These are phyloP conservation scores for Quercus engelmannii DNA, from an alignment of 306 rosid species.

Conservation along the genomic window DNA sequence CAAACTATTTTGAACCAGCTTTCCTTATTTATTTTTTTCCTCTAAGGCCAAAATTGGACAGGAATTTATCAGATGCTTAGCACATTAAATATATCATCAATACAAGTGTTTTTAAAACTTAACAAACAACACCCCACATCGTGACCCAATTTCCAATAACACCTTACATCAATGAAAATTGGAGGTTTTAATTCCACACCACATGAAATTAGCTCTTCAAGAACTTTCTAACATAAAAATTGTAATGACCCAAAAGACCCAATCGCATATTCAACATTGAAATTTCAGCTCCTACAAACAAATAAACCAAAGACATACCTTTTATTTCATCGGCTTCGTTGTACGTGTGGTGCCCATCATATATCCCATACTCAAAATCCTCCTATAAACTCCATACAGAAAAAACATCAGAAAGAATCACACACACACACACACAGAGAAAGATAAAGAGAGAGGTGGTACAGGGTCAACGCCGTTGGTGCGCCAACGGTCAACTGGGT, in stretches of 20 bases:
- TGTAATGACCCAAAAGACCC: background rate
- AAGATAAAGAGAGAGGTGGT: background rate
- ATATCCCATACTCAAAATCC: constrained; percentile 70
- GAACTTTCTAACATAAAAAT: background rate
- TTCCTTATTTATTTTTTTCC: background rate
- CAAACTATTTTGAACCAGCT: background rate
- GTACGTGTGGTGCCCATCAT: constrained; percentile 85
- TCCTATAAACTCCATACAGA: constrained; percentile 42
- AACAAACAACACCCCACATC: background rate
- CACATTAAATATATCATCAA: background rate
- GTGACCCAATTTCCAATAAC: background rate
- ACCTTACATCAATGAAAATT: background rate
- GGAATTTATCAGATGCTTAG: too few relatives aligned
- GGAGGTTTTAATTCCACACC: background rate
- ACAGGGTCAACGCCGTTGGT: constrained; percentile 62
- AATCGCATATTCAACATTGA: background rate
- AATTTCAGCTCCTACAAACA: background rate
- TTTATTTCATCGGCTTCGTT: constrained; percentile 50
- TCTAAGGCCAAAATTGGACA: background rate
- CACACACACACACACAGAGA: background rate
- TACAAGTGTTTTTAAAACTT: background rate
- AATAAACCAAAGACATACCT: constrained; percentile 25
- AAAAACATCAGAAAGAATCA: constrained; percentile 1
- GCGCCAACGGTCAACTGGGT: constrained; percentile 55
- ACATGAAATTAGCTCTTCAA: background rate